These are phyloP conservation scores for Gentiana dahurica DNA, from an alignment of 257 asterid genomes.

Conservation along the genomic window DNA sequence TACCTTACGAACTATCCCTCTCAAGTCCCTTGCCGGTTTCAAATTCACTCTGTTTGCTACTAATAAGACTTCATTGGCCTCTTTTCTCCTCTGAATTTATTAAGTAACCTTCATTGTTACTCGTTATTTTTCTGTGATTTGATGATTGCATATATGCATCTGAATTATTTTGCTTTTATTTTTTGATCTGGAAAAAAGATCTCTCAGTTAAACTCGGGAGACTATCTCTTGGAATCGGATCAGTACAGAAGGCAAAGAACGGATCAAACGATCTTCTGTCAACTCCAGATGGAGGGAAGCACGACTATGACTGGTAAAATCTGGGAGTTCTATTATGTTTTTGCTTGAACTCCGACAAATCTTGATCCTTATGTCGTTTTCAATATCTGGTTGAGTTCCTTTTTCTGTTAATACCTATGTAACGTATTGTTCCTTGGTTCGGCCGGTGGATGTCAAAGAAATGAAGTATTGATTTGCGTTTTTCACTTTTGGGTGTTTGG, in stretches of 20 bases:
- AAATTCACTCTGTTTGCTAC: no score
- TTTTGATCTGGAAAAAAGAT: no score
- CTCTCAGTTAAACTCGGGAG: slow-evolving; percentile 26
- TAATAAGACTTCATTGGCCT: no score
- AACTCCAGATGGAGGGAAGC: slow-evolving; percentile 33
- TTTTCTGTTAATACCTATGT: neutral
- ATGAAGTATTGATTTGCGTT: neutral
- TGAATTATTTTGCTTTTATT: no score
- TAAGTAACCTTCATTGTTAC: no score
- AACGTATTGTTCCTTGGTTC: neutral
- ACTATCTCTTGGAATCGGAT: slow-evolving; percentile 28
- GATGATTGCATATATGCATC: no score
- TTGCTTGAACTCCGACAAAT: neutral
- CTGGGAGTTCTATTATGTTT: neutral
- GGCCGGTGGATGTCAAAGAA: neutral
- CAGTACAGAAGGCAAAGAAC: slow-evolving; percentile 18
- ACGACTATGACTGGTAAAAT: slow-evolving; percentile 40
- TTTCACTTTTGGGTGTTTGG: neutral
- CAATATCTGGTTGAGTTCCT: no score
- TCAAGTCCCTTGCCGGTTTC: no score
- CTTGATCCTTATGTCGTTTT: neutral
- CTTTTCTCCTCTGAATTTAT: no score
- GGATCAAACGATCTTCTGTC: slow-evolving; percentile 30
- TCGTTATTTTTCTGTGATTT: no score
- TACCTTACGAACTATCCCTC: no score